phyloP scores from a whole-genome alignment of 192 early-diverging fungal species.

The Backusella psychrophila region DNA sequence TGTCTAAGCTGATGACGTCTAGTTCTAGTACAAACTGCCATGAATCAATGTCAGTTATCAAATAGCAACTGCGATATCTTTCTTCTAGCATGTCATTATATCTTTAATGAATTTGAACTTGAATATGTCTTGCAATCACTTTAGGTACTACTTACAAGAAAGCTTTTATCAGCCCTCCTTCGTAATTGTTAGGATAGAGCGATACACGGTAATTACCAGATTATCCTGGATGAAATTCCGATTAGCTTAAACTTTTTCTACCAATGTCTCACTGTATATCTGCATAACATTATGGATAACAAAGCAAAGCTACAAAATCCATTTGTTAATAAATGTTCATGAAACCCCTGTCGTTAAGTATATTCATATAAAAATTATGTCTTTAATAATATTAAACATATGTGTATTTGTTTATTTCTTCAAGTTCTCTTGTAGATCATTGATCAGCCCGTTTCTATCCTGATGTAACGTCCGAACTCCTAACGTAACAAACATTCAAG shows the following conservation, averaged over 20 bases:
- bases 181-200: not conserved
- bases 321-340: not conserved
- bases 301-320: not conserved
- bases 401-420: not conserved
- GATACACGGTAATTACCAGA: not conserved
- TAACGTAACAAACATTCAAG: not conserved
- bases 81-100: not conserved
- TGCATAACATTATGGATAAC: not conserved
- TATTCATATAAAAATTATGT: not conserved
- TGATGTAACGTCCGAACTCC: not conserved
- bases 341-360: not conserved
- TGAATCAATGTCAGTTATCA: not conserved
- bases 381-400: not conserved
- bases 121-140: not conserved
- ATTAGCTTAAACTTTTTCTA: not conserved
- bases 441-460: not conserved
- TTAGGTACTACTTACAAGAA: not conserved
- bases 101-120: not conserved
- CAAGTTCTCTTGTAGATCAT: not conserved
- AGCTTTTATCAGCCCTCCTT: not conserved
- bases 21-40: not conserved
- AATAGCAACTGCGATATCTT: not conserved
- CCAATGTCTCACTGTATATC: not conserved
- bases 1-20: not conserved
- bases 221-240: not conserved